Evolutionary conservation across 1,284 basidiomycete species (phyloP).

Genomic region (Irpex rosettiformis): DNA sequence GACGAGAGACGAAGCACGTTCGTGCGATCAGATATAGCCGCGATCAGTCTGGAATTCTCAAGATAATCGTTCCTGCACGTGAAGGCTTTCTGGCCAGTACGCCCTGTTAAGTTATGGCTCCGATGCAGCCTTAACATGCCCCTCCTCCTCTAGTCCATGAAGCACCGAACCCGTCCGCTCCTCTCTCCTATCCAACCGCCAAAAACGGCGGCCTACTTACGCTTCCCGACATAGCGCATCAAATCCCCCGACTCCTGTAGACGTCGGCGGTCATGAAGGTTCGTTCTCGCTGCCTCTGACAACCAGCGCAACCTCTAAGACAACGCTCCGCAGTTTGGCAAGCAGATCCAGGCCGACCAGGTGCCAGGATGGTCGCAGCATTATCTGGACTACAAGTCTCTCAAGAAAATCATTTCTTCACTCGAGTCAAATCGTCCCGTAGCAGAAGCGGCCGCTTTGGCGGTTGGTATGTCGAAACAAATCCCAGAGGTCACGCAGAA

Average conservation of each 20-base stretch:
- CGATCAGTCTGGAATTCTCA: constrained; percentile 5
- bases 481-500: neutral
- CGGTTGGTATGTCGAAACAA: constrained; percentile 55
- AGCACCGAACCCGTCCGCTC: constrained; percentile 10
- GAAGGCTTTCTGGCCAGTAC: constrained; percentile 9
- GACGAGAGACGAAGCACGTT: constrained; percentile 12
- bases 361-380: constrained; percentile 96
- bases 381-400: constrained; percentile 98
- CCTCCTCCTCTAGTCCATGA: constrained; percentile 19
- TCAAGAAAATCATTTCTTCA: constrained; percentile 99
- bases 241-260: constrained; percentile 2
- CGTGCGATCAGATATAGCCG: constrained; percentile 14
- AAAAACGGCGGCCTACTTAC: constrained; percentile 1
- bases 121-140: constrained; percentile 12
- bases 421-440: constrained; percentile 87
- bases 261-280: constrained; percentile 10
- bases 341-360: constrained; percentile 95
- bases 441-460: constrained; percentile 85
- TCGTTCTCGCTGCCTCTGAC: neutral
- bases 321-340: constrained; percentile 79
- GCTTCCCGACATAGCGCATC: constrained; percentile 1
- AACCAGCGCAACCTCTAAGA: neutral
- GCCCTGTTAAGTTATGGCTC: constrained; percentile 4
- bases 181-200: constrained; percentile 6
- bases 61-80: constrained; percentile 14